Evolutionary conservation across 805 yeast species (phyloP).

Genomic region (Pichia occidentalis): DNA sequence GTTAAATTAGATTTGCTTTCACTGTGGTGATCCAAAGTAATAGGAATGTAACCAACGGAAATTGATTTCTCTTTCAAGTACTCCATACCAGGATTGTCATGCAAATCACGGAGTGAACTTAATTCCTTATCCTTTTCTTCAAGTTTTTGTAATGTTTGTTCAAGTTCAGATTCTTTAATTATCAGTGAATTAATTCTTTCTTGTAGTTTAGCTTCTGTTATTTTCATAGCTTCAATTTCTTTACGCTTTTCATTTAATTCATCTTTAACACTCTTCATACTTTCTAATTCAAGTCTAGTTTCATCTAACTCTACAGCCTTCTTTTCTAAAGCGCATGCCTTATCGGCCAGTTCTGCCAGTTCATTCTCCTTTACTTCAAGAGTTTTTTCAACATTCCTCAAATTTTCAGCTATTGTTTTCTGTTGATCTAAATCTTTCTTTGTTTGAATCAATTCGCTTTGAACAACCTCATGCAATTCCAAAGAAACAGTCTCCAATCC

Average conservation of each 20-base stretch:
- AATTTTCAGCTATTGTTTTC: constrained; percentile 6
- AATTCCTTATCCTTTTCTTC: constrained; percentile 7
- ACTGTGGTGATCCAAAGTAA: constrained; percentile 13
- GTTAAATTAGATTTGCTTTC: not conserved
- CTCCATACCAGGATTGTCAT: constrained; percentile 19
- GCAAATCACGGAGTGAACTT: not conserved
- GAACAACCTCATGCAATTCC: constrained; percentile 14
- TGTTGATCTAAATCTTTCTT: constrained; percentile 5
- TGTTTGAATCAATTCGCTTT: constrained; percentile 7
- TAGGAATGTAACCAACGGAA: constrained; percentile 14
- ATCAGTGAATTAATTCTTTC: constrained; percentile 1
- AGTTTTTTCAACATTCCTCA: constrained; percentile 5
- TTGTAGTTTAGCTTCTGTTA: constrained; percentile 2
- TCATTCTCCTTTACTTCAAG: constrained; percentile 6
- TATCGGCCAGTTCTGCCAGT: constrained; percentile 1
- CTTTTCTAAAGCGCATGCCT: constrained; percentile 1
- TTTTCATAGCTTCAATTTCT: constrained; percentile 6
- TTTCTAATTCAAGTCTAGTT: constrained; percentile 4
- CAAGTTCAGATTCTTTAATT: constrained; percentile 4
- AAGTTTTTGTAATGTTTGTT: constrained; percentile 1
- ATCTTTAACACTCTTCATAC: constrained; percentile 4
- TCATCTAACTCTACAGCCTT: constrained; percentile 7
- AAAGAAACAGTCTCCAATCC: constrained; percentile 13
- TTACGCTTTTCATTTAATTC: constrained; percentile 8
- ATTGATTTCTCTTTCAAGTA: constrained; percentile 19